Evolutionary conservation across 2,329 filamentous ascomycete genomes (phyloP).

Genomic region (Hymenoscyphus salicellus): DNA sequence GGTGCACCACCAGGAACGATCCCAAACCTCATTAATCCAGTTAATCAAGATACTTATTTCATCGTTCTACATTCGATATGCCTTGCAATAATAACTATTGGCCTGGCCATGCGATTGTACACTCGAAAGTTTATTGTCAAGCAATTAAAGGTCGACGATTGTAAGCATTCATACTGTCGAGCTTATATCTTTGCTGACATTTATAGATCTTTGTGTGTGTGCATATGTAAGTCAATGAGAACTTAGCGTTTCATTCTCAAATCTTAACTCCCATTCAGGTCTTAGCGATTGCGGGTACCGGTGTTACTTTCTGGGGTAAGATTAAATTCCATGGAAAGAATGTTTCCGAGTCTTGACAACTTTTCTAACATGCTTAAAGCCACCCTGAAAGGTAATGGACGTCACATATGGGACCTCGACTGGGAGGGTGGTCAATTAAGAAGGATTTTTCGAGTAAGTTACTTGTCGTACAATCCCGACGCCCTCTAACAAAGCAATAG

Average conservation of each 20-base stretch:
- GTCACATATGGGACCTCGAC: not conserved
- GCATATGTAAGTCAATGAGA: not conserved
- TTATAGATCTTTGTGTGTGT: not conserved
- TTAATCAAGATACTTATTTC: not conserved
- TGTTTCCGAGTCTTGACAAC: not conserved
- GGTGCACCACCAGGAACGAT: constrained; percentile 2
- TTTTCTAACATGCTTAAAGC: not conserved
- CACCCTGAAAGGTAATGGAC: not conserved
- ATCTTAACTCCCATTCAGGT: not conserved
- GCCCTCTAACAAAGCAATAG: not conserved
- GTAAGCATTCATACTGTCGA: not conserved
- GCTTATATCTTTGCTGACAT: not conserved
- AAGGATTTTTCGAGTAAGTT: not conserved
- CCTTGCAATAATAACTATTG: not conserved
- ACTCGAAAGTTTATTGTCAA: constrained; percentile 5
- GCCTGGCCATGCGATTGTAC: constrained; percentile 1
- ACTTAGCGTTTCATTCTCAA: not conserved
- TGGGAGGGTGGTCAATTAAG: not conserved
- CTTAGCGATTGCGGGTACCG: not conserved
- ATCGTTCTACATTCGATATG: not conserved
- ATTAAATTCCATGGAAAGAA: not conserved
- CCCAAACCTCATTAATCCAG: not conserved
- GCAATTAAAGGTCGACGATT: not conserved
- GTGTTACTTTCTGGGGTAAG: not conserved
- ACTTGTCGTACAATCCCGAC: no score